Percentiles rank a stretch among this genome's conserved stretches.
phyloP scores from a whole-genome alignment of 106 monocot genomes.

The Ottelia alismoides region DNA sequence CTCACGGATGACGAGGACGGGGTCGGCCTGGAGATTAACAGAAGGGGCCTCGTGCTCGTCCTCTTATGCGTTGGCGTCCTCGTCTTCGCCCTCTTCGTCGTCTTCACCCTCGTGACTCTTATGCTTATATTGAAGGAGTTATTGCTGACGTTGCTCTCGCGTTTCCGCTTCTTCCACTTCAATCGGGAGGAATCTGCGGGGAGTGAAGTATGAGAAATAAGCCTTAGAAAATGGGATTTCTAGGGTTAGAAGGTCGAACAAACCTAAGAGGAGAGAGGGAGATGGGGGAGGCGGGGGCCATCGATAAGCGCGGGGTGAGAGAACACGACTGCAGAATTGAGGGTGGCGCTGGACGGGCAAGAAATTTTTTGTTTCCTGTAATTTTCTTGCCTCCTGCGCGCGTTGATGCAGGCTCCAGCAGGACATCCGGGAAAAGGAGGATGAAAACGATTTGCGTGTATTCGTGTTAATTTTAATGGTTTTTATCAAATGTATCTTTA shows the following conservation, averaged over 20 bases:
- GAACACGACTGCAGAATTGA: too few species aligned
- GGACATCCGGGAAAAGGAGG: too few species aligned
- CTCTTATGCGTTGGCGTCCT: slow-evolving; percentile 17
- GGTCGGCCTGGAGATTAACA: slow-evolving; percentile 11
- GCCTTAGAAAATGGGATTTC: not conserved
- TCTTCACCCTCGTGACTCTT: slow-evolving; percentile 45
- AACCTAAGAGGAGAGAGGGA: slow-evolving; percentile 10
- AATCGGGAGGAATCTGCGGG: slow-evolving; percentile 13
- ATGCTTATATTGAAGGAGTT: slow-evolving; percentile 22
- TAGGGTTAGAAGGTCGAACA: not conserved
- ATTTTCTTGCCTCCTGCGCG: too few species aligned
- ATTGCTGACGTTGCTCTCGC: slow-evolving; percentile 30
- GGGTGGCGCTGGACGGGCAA: too few species aligned
- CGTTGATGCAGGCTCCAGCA: too few species aligned
- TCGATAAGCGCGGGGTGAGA: too few species aligned
- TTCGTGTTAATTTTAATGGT: too few species aligned
- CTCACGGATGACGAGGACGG: slow-evolving; percentile 36
- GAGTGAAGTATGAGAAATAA: not conserved
- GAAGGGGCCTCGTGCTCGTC: slow-evolving; percentile 13
- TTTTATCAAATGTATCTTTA: too few species aligned
- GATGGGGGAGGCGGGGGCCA: slow-evolving; percentile 10
- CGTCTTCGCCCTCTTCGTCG: slow-evolving; percentile 1
- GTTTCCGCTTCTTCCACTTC: slow-evolving; percentile 77
- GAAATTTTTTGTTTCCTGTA: too few species aligned
- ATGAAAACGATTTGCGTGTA: too few species aligned